Base-by-base conservation (phyloP, 129 eudicot genomes). In the Artemisia argyi region DNA sequence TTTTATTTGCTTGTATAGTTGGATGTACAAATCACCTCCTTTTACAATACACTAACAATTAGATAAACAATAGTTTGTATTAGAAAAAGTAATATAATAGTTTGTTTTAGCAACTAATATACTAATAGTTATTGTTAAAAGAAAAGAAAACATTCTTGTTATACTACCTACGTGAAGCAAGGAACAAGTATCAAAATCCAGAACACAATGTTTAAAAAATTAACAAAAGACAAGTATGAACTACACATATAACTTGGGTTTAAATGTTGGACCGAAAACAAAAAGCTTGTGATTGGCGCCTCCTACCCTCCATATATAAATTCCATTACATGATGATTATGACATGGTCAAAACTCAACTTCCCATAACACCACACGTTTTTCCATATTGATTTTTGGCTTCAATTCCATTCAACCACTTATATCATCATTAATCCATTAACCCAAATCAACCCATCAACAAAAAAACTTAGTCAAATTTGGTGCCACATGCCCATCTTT, bases 401-500 rank as follows among this genome's bases (percentile, higher is more conserved):
- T 39, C 46, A 6, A 39, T 57, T 58, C 63, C 5, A 6, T 18
- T 72, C 54, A 24, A 58, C 75, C 75, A 14, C 5, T 48, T 4
- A 26, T 30, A 26, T 52, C 15, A 61, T 48, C 68, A 46, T 61
- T 28, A 0, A 57, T 39, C 51, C 19, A 16, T 32, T 2, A 72
- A 11, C 76, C 68, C 60, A 18, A 13, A 48, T 60, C 13, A 60
- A 73, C 69, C 77, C 77, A 61, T 28, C 15, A 15, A 62, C 15
- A 15, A 62, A 30, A 44, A 8, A 47, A 72, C 76, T 46, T 10
- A 72, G 68, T 60, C 63, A 73, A 30, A 69, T 73, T 73, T 61
- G 78, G 70, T 73, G 62, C 61, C 78, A 73, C 78, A 9, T 76
- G 46, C n/a, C 79, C 61, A 67, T 66, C 79, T 66, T 52, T 48